Conservation (phyloP, 345 rosid genomes). For the Aquilaria malaccensis region DNA sequence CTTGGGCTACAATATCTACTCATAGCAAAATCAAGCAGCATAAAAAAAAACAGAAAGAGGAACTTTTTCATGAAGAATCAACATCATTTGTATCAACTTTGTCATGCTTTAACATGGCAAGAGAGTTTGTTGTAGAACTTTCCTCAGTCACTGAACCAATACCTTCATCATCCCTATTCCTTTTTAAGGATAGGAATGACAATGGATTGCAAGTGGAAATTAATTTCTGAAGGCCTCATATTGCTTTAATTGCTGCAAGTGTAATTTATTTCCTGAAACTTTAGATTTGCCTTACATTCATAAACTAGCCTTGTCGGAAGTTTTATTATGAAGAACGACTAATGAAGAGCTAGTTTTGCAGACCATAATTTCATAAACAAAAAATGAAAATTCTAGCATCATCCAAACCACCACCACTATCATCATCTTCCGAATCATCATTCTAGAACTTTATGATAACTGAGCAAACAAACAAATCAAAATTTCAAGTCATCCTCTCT, state of each 20-base stretch:
- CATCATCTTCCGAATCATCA: no score
- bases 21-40: no score
- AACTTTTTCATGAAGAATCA: conserved; percentile 25
- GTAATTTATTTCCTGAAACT: conserved; percentile 70
- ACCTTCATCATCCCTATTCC: conserved; percentile 49
- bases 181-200: conserved; percentile 53
- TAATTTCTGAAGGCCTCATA: conserved; percentile 71
- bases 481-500: no score
- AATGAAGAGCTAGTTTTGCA: conserved; percentile 66
- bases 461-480: no score
- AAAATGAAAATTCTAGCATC: no score
- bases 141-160: conserved; percentile 59
- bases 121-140: conserved; percentile 56
- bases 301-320: conserved; percentile 75
- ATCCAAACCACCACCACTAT: no score
- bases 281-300: conserved; percentile 83
- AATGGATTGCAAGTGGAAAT: conserved; percentile 86
- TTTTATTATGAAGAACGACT: conserved; percentile 80
- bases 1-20: no score
- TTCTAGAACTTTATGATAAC: no score
- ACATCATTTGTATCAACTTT: conserved; percentile 43
- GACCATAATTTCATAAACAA: no score
- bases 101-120: conserved; percentile 26
- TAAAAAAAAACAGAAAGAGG: no score
- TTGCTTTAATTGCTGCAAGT: conserved; percentile 94